phyloP scores from a whole-genome alignment of 2,329 filamentous ascomycete species.

The Fusarium newnesense region DNA sequence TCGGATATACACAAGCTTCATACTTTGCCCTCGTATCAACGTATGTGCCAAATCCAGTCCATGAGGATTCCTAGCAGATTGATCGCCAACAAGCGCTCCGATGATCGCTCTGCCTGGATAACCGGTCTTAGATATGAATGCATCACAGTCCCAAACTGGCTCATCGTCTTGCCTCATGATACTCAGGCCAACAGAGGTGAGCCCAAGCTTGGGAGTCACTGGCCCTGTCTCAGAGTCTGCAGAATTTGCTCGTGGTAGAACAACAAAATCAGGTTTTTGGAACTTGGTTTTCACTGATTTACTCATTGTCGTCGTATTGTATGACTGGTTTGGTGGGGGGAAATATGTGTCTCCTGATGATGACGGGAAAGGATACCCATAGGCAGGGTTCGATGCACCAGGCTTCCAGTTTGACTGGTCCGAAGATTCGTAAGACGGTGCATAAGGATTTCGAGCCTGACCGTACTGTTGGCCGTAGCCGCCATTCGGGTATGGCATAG shows the following conservation, averaged over 20 bases:
- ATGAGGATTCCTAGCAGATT: conserved; percentile 11
- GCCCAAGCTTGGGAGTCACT: neutral
- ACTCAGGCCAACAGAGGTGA: neutral
- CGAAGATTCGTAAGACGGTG: neutral
- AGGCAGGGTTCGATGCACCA: neutral
- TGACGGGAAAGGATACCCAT: neutral
- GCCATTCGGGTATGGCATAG: neutral
- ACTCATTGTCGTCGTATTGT: neutral
- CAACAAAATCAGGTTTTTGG: conserved; percentile 11
- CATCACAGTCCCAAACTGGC: conserved; percentile 14
- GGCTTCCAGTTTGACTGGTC: neutral
- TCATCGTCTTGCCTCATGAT: conserved; percentile 9
- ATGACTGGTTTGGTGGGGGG: accelerated
- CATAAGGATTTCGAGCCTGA: neutral
- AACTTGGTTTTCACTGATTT: neutral
- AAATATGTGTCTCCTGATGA: neutral
- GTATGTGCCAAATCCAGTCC: conserved; percentile 21
- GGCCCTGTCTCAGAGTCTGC: conserved; percentile 7
- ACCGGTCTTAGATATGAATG: neutral
- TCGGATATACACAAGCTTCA: conserved; percentile 19
- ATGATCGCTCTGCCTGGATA: conserved; percentile 16
- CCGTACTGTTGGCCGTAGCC: neutral
- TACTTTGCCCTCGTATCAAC: neutral
- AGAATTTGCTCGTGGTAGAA: conserved; percentile 6
- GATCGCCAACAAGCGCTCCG: conserved; percentile 17